Percentiles rank a stretch among this genome's conserved stretches.
phyloP scores from a whole-genome alignment of 2,329 filamentous ascomycete genomes.

The Aspergillus arachidicola region DNA sequence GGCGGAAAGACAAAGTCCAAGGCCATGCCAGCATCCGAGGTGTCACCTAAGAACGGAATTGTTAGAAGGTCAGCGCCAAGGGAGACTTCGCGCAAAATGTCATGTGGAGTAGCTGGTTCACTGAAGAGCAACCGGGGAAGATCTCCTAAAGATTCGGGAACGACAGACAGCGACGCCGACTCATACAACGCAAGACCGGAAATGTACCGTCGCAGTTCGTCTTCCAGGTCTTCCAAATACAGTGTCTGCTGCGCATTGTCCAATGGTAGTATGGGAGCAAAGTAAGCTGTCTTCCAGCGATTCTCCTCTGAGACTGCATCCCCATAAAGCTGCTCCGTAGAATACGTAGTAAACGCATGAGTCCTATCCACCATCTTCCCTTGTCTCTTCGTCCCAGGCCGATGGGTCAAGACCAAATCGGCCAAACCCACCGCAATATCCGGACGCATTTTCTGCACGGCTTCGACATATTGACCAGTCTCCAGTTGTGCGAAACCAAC shows the following conservation, averaged over 20 bases:
- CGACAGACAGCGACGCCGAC: constrained; percentile 65
- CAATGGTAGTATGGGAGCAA: constrained; percentile 72
- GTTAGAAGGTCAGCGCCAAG: constrained; percentile 80
- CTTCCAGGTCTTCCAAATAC: constrained; percentile 74
- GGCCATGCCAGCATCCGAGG: constrained; percentile 84
- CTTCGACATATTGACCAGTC: constrained; percentile 68
- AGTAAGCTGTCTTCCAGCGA: constrained; percentile 54
- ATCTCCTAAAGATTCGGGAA: constrained; percentile 61
- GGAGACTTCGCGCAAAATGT: constrained; percentile 73
- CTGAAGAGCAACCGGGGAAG: constrained; percentile 78
- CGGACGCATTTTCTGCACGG: constrained; percentile 67
- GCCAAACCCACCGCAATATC: constrained; percentile 80
- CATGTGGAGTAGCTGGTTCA: constrained; percentile 69
- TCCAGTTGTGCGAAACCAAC: constrained; percentile 78
- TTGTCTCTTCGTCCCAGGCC: constrained; percentile 70
- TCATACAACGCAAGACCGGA: constrained; percentile 79
- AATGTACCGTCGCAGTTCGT: constrained; percentile 61
- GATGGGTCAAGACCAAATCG: constrained; percentile 66
- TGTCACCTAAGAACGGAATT: constrained; percentile 71
- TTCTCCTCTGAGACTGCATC: constrained; percentile 31
- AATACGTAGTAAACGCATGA: constrained; percentile 75
- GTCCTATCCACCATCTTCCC: constrained; percentile 85
- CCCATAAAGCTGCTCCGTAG: constrained; percentile 55
- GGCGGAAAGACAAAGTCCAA: constrained; percentile 75
- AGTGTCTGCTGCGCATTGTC: constrained; percentile 74